phyloP scores from a whole-genome alignment of 75 land plant genomes.

The Cupressus sempervirens region DNA sequence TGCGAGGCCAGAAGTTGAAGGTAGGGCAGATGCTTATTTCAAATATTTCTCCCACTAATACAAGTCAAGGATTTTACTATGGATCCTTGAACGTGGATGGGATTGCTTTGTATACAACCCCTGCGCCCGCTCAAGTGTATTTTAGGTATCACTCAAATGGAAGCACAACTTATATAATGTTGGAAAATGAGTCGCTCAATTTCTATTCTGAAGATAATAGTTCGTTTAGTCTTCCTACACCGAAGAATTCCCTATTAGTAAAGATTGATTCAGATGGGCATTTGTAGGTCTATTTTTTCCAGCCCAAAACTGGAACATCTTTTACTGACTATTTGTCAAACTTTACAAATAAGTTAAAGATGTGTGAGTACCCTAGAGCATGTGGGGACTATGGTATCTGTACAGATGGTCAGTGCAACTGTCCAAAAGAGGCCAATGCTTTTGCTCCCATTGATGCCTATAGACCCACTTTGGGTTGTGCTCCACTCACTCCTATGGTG shows the following conservation, averaged over 20 bases:
- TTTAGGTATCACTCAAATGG: neutral
- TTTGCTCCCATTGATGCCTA: neutral
- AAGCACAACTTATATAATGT: neutral
- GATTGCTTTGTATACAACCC: neutral
- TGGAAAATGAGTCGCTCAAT: neutral
- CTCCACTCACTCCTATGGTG: neutral
- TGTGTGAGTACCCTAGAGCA: conserved; percentile 15
- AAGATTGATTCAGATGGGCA: conserved; percentile 12
- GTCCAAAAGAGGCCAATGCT: conserved; percentile 7
- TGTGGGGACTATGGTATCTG: conserved; percentile 36
- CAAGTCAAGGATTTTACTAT: conserved; percentile 9
- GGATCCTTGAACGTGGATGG: neutral
- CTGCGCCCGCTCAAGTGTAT: neutral
- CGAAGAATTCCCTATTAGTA: neutral
- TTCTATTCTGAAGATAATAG: neutral
- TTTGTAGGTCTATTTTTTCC: neutral
- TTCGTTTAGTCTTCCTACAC: neutral
- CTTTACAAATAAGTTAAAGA: neutral
- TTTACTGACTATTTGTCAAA: neutral
- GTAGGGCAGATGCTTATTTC: conserved; percentile 5
- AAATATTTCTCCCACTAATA: neutral
- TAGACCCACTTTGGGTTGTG: neutral
- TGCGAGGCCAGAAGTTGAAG: neutral
- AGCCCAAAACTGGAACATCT: neutral
- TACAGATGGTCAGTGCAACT: conserved; percentile 19